These are phyloP conservation scores for Debaryomyces sp. DNA, from an alignment of 1,139 yeast species.

Conservation along the genomic window DNA sequence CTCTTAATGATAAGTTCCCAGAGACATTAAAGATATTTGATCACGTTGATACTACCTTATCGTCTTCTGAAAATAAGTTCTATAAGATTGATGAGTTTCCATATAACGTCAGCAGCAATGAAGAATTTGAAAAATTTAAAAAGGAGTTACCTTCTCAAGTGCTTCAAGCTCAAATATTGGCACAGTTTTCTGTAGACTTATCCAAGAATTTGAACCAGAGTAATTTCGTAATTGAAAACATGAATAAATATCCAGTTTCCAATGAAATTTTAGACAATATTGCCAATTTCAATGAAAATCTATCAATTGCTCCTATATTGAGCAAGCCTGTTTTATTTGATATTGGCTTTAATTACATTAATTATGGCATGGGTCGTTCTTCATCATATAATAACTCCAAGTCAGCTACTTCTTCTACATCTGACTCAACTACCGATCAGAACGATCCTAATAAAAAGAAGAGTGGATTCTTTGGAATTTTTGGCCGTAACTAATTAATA, in stretches of 20 bases:
- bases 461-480: constrained; percentile 49
- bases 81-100: constrained; percentile 40
- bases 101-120: constrained; percentile 38
- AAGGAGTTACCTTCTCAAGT: constrained; percentile 30
- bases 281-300: constrained; percentile 48
- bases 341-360: constrained; percentile 80
- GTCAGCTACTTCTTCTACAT: constrained; percentile 14
- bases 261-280: constrained; percentile 36
- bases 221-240: constrained; percentile 47
- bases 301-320: constrained; percentile 55
- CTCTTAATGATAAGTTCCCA: constrained; percentile 44
- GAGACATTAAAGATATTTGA: constrained; percentile 59
- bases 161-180: constrained; percentile 50
- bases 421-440: constrained; percentile 9
- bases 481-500: constrained; percentile 29
- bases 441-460: constrained; percentile 31
- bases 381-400: constrained; percentile 11
- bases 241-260: constrained; percentile 46
- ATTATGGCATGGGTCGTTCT: constrained; percentile 36
- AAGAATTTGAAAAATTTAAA: constrained; percentile 32
- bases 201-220: constrained; percentile 11
- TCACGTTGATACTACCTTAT: constrained; percentile 30
- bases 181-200: constrained; percentile 45
- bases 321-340: constrained; percentile 91
- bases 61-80: constrained; percentile 19